These are phyloP conservation scores for Auricularia cornea DNA, from an alignment of 768 basidiomycete genomes.

Conservation along the genomic window DNA sequence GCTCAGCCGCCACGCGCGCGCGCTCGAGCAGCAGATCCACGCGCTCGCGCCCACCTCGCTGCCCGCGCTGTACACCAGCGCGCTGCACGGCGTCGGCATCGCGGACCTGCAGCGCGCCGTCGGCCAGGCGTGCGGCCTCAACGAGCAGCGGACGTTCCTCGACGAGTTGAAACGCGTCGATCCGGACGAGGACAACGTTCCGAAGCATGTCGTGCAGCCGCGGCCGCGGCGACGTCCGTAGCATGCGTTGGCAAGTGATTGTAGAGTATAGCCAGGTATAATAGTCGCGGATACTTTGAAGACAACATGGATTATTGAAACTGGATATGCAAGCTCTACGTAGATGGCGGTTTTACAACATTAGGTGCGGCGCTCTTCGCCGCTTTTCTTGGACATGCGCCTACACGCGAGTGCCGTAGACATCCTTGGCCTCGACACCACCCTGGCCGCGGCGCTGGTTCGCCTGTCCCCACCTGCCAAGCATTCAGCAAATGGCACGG, in stretches of 20 bases:
- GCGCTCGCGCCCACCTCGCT: conserved; percentile 51
- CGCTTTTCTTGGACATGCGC: no score
- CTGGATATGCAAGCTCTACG: no score
- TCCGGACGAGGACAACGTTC: no score
- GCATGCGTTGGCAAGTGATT: no score
- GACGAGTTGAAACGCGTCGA: background rate
- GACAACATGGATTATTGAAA: no score
- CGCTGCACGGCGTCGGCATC: background rate
- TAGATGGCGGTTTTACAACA: no score
- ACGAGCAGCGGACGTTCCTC: background rate
- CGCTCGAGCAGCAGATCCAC: conserved; percentile 42
- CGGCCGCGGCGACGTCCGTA: no score
- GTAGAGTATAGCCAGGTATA: no score
- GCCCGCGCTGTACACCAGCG: conserved; percentile 19
- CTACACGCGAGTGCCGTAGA: conserved; percentile 57
- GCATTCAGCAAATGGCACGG: conserved; percentile 1
- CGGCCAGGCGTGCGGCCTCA: background rate
- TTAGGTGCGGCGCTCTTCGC: no score
- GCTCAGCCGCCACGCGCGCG: conserved; percentile 6
- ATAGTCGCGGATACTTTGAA: no score
- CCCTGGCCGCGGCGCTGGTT: conserved; percentile 79
- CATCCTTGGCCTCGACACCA: conserved; percentile 69
- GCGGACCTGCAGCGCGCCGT: background rate
- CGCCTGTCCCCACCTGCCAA: conserved; percentile 71
- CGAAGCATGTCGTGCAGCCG: no score